Conservation (phyloP, 805 yeast genomes). For the Tetrapisispora nanseiensis region DNA sequence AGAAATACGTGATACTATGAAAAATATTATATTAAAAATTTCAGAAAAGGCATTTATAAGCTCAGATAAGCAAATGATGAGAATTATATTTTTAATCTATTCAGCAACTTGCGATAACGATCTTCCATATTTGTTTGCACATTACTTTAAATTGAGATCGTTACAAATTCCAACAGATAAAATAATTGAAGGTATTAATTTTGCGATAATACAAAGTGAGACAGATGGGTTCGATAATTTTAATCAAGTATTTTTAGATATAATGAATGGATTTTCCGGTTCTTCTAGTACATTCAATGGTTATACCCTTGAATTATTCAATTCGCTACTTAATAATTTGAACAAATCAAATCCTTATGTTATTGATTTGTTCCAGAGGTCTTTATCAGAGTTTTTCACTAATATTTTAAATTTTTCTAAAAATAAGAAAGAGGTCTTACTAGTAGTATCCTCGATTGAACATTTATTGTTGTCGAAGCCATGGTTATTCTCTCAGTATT, state of each 20-base stretch:
- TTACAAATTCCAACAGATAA: conserved; percentile 8
- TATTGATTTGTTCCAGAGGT: conserved; percentile 21
- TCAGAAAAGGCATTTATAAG: not conserved
- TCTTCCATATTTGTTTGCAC: conserved; percentile 26
- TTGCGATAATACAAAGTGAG: conserved; percentile 5
- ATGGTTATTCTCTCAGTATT: conserved; percentile 57
- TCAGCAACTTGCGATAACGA: conserved; percentile 10
- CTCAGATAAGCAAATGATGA: conserved; percentile 11
- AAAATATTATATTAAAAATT: conserved; percentile 4
- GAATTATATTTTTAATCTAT: conserved; percentile 25
- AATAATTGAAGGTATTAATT: conserved; percentile 17
- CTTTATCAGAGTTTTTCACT: conserved; percentile 27
- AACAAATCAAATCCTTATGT: conserved; percentile 17
- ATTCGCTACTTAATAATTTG: conserved; percentile 11
- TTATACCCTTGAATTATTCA: conserved; percentile 17
- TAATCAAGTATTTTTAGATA: conserved; percentile 12
- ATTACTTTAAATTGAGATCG: conserved; percentile 29
- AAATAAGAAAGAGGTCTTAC: conserved; percentile 4
- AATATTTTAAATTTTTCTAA: conserved; percentile 8
- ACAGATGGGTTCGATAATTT: conserved; percentile 7
- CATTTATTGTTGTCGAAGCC: conserved; percentile 37
- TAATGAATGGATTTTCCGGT: conserved; percentile 9
- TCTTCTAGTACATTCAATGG: conserved; percentile 3
- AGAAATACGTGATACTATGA: conserved; percentile 6
- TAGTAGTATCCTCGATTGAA: conserved; percentile 30